Conservation (phyloP, 176 grass and related monocot species). For the Oryza nivara region DNA sequence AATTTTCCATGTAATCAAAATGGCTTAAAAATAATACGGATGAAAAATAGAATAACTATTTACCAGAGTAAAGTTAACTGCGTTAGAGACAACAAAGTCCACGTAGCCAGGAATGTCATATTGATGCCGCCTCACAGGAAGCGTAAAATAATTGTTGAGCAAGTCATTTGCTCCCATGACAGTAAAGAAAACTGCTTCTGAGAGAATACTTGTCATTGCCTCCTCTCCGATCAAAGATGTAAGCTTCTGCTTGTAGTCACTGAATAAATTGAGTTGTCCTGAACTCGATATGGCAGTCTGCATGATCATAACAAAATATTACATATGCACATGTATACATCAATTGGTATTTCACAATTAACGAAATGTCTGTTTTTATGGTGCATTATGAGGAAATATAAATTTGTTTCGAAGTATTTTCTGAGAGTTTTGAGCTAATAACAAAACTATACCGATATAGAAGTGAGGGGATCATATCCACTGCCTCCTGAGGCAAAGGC, state of each 20-base stretch:
- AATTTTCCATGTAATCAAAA: no score
- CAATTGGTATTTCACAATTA: not conserved
- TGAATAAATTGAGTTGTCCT: slow-evolving; percentile 54
- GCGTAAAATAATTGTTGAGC: slow-evolving; percentile 51
- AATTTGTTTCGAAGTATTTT: not conserved
- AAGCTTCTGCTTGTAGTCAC: slow-evolving; percentile 58
- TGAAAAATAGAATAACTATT: not conserved
- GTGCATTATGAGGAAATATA: not conserved
- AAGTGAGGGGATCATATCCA: slow-evolving; percentile 62
- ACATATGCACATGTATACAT: not conserved
- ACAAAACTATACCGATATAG: slow-evolving; percentile 29
- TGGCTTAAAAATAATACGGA: not conserved
- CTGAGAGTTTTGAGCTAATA: not conserved
- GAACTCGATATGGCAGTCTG: slow-evolving; percentile 49
- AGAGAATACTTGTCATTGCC: slow-evolving; percentile 33
- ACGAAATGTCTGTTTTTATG: not conserved
- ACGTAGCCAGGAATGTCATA: slow-evolving; percentile 61
- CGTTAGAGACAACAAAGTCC: slow-evolving; percentile 40
- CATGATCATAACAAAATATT: not conserved
- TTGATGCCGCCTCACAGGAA: slow-evolving; percentile 30
- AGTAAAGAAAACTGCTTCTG: slow-evolving; percentile 42
- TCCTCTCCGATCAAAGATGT: slow-evolving; percentile 47
- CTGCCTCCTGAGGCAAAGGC: slow-evolving; percentile 56
- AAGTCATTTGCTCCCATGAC: slow-evolving; percentile 59
- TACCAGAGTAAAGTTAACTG: slow-evolving; percentile 59